Percentiles rank a stretch among this genome's conserved stretches.
phyloP scores from a whole-genome alignment of 345 rosid genomes.

The Corchorus capsularis region DNA sequence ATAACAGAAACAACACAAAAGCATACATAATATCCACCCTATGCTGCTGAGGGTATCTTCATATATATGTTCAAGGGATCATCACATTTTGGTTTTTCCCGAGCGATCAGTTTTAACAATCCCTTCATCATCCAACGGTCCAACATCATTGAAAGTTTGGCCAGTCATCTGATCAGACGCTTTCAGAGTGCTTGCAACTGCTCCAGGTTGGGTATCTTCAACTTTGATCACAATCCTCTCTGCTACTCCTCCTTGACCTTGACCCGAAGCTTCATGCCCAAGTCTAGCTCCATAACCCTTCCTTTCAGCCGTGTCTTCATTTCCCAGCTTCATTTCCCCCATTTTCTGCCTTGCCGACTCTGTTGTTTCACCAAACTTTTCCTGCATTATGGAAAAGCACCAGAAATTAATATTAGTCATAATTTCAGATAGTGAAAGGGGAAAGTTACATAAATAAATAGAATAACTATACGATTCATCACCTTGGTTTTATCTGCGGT shows the following conservation, averaged over 20 bases:
- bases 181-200: slow-evolving; percentile 34
- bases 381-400: slow-evolving; percentile 33
- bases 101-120: not conserved
- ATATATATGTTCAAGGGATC: not conserved
- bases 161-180: slow-evolving; percentile 61
- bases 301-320: slow-evolving; percentile 30
- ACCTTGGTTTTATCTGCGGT: not conserved
- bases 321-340: slow-evolving; percentile 55
- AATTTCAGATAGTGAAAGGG: too few relatives aligned
- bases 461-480: not conserved
- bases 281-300: not conserved
- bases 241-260: not conserved
- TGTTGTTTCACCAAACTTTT: slow-evolving; percentile 44
- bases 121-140: slow-evolving; percentile 13
- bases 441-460: too few relatives aligned
- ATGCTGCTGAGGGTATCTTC: too few relatives aligned
- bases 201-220: slow-evolving; percentile 31
- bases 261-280: slow-evolving; percentile 27
- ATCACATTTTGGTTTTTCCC: slow-evolving; percentile 1
- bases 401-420: too few relatives aligned
- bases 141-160: slow-evolving; percentile 71
- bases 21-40: not conserved
- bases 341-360: slow-evolving; percentile 53
- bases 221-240: slow-evolving; percentile 15
- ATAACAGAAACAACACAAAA: not conserved